Evolutionary conservation across 208 protist species (phyloP).

Genomic region (Leishmania guyanensis): DNA sequence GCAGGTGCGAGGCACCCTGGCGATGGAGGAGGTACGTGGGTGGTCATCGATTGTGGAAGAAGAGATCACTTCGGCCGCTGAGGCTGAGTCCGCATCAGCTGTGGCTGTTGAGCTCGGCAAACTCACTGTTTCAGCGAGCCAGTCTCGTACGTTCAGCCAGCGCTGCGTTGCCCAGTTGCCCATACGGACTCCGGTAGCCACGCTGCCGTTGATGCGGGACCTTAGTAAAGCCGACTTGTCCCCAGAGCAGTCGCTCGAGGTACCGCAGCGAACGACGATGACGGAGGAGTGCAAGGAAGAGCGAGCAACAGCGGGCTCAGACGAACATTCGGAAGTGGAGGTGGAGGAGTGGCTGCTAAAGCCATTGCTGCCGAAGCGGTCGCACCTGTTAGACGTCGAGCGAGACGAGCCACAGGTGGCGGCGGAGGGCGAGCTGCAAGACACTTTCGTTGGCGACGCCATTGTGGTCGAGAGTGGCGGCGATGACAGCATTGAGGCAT

Average conservation of each 20-base stretch:
- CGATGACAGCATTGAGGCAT: neutral
- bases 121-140: neutral
- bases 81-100: neutral
- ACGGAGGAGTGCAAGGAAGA: neutral
- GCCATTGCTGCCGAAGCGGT: constrained; percentile 7
- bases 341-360: neutral
- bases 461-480: neutral
- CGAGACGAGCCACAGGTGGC: neutral
- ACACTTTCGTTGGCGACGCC: neutral
- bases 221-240: neutral
- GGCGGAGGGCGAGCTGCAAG: neutral
- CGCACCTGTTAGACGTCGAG: neutral
- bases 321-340: neutral
- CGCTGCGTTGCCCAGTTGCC: neutral
- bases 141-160: neutral
- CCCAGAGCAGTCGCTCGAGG: neutral
- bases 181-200: neutral
- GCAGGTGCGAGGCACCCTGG: neutral
- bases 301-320: neutral
- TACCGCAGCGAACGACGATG: neutral
- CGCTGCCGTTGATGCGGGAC: neutral
- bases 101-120: neutral
- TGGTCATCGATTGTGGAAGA: neutral
- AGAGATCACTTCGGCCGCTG: neutral
- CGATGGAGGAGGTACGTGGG: neutral